Evolutionary conservation across 129 eudicot genomes (phyloP).

Genomic region (Rutidosis leptorrhynchoides): DNA sequence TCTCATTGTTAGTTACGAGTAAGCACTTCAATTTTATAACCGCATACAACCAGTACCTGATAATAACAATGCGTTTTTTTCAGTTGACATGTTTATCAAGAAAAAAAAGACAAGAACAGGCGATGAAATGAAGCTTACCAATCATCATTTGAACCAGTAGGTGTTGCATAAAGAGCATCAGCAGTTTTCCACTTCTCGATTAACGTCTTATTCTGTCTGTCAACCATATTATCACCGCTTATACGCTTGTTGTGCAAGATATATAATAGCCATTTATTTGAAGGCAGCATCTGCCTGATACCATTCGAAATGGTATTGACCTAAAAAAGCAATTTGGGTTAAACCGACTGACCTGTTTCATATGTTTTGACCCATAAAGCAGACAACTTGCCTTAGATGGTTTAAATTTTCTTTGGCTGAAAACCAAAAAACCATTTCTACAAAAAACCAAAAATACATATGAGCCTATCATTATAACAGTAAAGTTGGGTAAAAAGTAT

Average conservation of each 20-base stretch:
- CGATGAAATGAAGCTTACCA: no score
- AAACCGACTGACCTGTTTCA: neutral
- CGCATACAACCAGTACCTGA: conserved; percentile 94
- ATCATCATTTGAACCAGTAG: no score
- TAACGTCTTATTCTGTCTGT: conserved; percentile 48
- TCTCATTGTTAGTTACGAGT: conserved; percentile 85
- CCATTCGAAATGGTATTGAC: conserved; percentile 70
- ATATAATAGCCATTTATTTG: conserved; percentile 71
- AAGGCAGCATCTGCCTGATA: conserved; percentile 72
- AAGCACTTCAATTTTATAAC: conserved; percentile 72
- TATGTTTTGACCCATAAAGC: neutral
- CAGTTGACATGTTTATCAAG: conserved; percentile 6
- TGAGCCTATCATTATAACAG: neutral
- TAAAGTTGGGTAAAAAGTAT: neutral
- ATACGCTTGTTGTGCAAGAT: conserved; percentile 75
- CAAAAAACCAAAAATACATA: conserved; percentile 24
- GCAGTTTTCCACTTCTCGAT: conserved; percentile 81
- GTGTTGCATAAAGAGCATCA: conserved; percentile 85
- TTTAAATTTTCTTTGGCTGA: conserved; percentile 50
- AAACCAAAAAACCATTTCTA: conserved; percentile 89
- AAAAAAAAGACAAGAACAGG: neutral
- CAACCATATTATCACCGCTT: conserved; percentile 55
- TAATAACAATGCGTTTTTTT: no score
- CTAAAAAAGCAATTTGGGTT: conserved; percentile 26
- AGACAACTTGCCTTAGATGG: conserved; percentile 53